phyloP scores from a whole-genome alignment of 208 protist genomes.

The Leishmania tropica region DNA sequence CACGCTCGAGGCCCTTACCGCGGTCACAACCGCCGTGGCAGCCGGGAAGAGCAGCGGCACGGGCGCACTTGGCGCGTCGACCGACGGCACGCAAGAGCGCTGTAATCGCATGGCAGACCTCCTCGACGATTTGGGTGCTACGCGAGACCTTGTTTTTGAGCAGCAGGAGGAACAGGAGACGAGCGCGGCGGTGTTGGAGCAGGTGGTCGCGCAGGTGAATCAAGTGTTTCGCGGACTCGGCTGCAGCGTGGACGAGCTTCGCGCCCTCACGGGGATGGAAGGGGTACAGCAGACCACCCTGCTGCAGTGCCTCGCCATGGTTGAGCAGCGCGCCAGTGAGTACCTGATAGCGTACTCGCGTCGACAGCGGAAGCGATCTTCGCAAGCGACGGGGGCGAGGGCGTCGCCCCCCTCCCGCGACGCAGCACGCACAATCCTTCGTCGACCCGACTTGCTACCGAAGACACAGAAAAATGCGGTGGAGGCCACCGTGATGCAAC shows the following conservation, averaged over 20 bases:
- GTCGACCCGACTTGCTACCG: constrained; percentile 37
- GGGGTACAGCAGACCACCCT: constrained; percentile 38
- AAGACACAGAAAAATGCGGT: constrained; percentile 12
- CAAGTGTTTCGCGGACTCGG: constrained; percentile 49
- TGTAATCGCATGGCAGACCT: constrained; percentile 11
- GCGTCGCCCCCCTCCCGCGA: neutral
- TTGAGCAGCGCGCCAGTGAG: constrained; percentile 82
- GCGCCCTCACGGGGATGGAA: constrained; percentile 29
- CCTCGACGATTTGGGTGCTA: constrained; percentile 26
- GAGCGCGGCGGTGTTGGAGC: constrained; percentile 23
- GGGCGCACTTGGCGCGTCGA: neutral
- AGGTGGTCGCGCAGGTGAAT: constrained; percentile 37
- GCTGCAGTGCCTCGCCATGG: constrained; percentile 44
- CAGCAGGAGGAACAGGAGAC: constrained; percentile 36
- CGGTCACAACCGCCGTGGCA: neutral
- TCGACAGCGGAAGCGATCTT: constrained; percentile 7
- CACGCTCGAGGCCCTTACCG: constrained; percentile 11
- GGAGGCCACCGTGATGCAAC: constrained; percentile 1
- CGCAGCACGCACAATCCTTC: constrained; percentile 44
- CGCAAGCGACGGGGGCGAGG: neutral
- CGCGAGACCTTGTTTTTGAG: constrained; percentile 25
- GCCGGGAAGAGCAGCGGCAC: neutral
- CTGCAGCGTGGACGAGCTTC: constrained; percentile 42
- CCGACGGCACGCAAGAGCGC: constrained; percentile 1
- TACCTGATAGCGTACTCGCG: constrained; percentile 59